Evolutionary conservation across 1,284 basidiomycete genomes (phyloP).

Genomic region (Moniliella sp.): DNA sequence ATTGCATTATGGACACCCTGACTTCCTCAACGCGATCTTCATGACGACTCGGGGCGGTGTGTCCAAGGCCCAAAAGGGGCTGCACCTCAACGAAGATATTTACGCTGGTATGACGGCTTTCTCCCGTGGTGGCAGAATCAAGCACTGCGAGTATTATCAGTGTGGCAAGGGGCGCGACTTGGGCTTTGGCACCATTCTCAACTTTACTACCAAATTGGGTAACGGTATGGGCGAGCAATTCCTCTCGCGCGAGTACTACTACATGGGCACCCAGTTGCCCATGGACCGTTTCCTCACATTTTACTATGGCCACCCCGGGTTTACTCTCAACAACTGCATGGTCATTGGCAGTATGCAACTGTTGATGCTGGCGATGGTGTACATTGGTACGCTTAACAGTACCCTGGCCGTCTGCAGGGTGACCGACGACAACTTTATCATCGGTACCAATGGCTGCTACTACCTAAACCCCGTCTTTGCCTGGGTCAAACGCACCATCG

Average conservation of each 20-base stretch:
- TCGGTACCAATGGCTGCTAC: constrained; percentile 30
- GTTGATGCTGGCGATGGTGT: constrained; percentile 33
- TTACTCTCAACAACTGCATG: constrained; percentile 98
- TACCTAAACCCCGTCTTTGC: constrained; percentile 31
- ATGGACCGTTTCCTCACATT: constrained; percentile 96
- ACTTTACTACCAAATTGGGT: constrained; percentile 98
- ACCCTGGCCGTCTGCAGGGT: constrained; percentile 24
- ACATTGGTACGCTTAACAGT: constrained; percentile 31
- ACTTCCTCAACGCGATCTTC: constrained; percentile 92
- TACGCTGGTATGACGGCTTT: constrained; percentile 98
- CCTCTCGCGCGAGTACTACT: constrained; percentile 96
- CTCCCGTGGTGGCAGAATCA: constrained; percentile 85
- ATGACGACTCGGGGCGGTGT: constrained; percentile 96
- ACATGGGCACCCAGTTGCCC: constrained; percentile 90
- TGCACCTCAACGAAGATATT: constrained; percentile 98
- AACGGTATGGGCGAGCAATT: constrained; percentile 98
- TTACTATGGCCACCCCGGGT: constrained; percentile 97
- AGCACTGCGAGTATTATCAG: constrained; percentile 91
- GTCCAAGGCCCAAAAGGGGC: constrained; percentile 92
- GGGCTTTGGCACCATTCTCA: constrained; percentile 92
- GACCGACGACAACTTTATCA: constrained; percentile 26
- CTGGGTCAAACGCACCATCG: constrained; percentile 34
- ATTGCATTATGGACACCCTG: constrained; percentile 92
- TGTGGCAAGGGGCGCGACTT: constrained; percentile 97
- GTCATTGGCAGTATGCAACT: constrained; percentile 32